Evolutionary conservation across 1,139 yeast species (phyloP), one percentile per base, ranked within the genome.

Genomic region (Geotrichum carabidarum): DNA sequence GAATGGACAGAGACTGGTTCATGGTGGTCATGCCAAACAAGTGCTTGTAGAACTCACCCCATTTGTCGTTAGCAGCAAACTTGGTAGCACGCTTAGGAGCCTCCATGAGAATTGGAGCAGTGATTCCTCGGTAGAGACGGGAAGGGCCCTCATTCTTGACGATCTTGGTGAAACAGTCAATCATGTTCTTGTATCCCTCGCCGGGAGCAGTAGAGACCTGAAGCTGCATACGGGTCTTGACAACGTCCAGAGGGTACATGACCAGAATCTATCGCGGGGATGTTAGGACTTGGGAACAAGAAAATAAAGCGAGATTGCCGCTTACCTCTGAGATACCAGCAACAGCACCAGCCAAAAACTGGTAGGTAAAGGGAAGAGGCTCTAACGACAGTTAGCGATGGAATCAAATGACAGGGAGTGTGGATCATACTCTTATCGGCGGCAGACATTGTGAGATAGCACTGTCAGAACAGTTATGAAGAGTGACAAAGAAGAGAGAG

Each of bases 21-120:
- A 87, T 80, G 61, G 79, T 73, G 30, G 77, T 71, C 51, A 86
- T 79, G 48, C 90, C 95, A 71, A 93, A 91, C 45, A 75, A 68
- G 44, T 76, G 76, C 63, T 82, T 80, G 79, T 91, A 93, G 65
- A 91, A 72, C 71, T 86, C 84, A 55, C 96, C 95, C 87, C 96
- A 93, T 71, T 90, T 93, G 70, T 94, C 99, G 69, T 94, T 93
- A 60, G 98, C 97, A 54, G 98, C 98, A 68, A 93, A 93, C 74
- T 93, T 93, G 61, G 96, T 91, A 46, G 99, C 99, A 76, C 54
- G 68, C 78, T 93, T 93, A 60, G 99, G 99, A n/a, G 99, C 99
- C 71, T 93, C 99, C 99, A 93, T 93, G 67, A 93, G 78, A 64
- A 93, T 88, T 47, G 99, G 99, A 15, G 99, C 97, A 34, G 86